phyloP scores from a whole-genome alignment of 352 stramenopile genomes.

The Globisporangium cystogenes region DNA sequence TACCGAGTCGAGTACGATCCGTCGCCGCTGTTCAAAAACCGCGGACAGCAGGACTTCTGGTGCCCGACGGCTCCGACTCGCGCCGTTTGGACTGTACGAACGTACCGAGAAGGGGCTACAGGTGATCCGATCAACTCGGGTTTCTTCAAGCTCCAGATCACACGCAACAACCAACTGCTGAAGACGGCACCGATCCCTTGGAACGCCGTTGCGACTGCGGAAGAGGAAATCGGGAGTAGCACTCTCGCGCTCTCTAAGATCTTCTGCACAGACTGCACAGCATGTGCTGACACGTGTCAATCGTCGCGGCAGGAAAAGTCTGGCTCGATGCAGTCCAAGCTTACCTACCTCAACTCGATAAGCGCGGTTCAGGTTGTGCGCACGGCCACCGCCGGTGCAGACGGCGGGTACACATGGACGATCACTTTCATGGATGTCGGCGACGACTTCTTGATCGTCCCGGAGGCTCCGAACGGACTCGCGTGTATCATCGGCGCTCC shows the following conservation, averaged over 20 bases:
- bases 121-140: slow-evolving; percentile 37
- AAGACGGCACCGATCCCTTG: slow-evolving; percentile 88
- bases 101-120: slow-evolving; percentile 15
- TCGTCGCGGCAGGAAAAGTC: slow-evolving; percentile 39
- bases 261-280: slow-evolving; percentile 54
- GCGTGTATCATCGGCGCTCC: slow-evolving; percentile 16
- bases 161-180: slow-evolving; percentile 30
- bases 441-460: slow-evolving; percentile 69
- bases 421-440: slow-evolving; percentile 88
- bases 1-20: slow-evolving; percentile 77
- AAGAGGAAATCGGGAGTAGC: slow-evolving; percentile 67
- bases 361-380: slow-evolving; percentile 75
- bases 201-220: slow-evolving; percentile 84
- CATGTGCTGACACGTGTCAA: slow-evolving; percentile 29
- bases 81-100: slow-evolving; percentile 56
- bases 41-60: slow-evolving; percentile 57
- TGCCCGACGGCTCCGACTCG: slow-evolving; percentile 44
- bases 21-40: slow-evolving; percentile 60
- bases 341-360: slow-evolving; percentile 41
- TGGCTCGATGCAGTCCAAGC: slow-evolving; percentile 70
- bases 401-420: slow-evolving; percentile 79
- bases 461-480: slow-evolving; percentile 19
- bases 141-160: slow-evolving; percentile 56
- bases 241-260: slow-evolving; percentile 30
- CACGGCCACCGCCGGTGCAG: slow-evolving; percentile 26